These are phyloP conservation scores for Ustilago lituana DNA, from an alignment of 1,284 basidiomycete species.

Conservation along the genomic window DNA sequence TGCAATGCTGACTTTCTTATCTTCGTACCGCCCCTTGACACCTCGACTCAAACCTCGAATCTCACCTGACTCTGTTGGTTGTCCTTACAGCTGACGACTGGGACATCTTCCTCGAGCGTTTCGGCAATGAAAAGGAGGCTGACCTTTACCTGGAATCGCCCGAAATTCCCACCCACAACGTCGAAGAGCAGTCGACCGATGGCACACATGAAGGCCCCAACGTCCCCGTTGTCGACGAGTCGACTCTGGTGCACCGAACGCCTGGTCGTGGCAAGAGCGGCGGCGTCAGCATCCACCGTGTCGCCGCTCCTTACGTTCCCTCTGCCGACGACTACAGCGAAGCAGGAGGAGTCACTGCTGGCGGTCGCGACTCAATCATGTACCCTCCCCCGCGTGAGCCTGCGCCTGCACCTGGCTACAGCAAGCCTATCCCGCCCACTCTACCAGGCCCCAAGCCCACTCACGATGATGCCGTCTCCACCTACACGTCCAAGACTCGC, in stretches of 20 bases:
- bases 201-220: constrained; percentile 51
- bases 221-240: constrained; percentile 62
- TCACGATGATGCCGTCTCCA: constrained; percentile 46
- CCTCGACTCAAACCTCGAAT: too few relatives aligned
- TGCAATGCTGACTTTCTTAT: too few relatives aligned
- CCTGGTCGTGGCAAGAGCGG: constrained; percentile 64
- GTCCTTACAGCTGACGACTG: constrained; percentile 56
- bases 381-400: constrained; percentile 65
- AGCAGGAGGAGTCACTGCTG: constrained; percentile 62
- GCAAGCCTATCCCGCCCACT: constrained; percentile 53
- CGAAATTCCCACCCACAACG: constrained; percentile 52
- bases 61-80: too few relatives aligned
- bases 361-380: constrained; percentile 65
- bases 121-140: constrained; percentile 59
- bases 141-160: constrained; percentile 62
- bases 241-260: constrained; percentile 63
- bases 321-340: constrained; percentile 62
- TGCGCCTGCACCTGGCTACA: constrained; percentile 47
- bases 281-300: constrained; percentile 64
- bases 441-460: constrained; percentile 32
- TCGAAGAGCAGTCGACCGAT: constrained; percentile 35
- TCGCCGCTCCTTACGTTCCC: constrained; percentile 53
- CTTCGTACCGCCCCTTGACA: too few relatives aligned
- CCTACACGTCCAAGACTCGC: constrained; percentile 53
- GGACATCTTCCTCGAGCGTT: constrained; percentile 65